Evolutionary conservation across 2,329 filamentous ascomycete genomes (phyloP), one percentile per base, ranked within the genome.

Genomic region (Chaetomiaceae sp.): DNA sequence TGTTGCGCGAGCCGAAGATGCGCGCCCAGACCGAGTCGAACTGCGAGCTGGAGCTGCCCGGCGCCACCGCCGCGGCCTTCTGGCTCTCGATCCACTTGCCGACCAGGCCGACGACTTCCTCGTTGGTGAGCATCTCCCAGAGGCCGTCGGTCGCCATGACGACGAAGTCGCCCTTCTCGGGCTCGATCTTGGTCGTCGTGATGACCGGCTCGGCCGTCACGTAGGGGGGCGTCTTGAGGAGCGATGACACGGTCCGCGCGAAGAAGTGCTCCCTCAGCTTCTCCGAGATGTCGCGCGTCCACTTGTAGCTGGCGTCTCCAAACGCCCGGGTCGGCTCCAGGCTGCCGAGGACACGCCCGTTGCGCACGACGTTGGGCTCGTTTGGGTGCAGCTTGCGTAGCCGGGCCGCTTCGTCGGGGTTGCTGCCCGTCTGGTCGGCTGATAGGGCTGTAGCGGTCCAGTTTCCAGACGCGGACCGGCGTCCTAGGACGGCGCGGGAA

Each of bases 71-170:
- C 44, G 64, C 67, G 62, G 64, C 44, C 31, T 73, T 72, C 66
- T 96, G 87, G 19, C 81, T 82, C 67, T 99, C 93, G 42, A 99
- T 82, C 93, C 93, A 99, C 68, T 95, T 89, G 14, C 92, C 95
- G 4, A 99, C 93, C 2, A 99, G 81, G 0, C 93, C 93, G 44
- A 99, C 87, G 1, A 96, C 93, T 73, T 99, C 93, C 66, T 99
- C 93, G 63, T 97, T 99, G 42, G 89, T 96, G 55, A 99, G 77
- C 93, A 97, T 97, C 71, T 99, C 93, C 93, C 93, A 99, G 1
- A 99, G 77, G 4, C 93, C 93, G 65, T 99, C 93, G 0, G 93
- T 96, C 19, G 93, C 93, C 76, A 99, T 85, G 55, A 99, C 92
- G 12, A 99, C 77, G 62, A 99, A 99, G 66, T 99, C 93, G 40